These are phyloP conservation scores for Durotheca rogersii DNA, from an alignment of 495 filamentous ascomycete genomes.

Conservation along the genomic window DNA sequence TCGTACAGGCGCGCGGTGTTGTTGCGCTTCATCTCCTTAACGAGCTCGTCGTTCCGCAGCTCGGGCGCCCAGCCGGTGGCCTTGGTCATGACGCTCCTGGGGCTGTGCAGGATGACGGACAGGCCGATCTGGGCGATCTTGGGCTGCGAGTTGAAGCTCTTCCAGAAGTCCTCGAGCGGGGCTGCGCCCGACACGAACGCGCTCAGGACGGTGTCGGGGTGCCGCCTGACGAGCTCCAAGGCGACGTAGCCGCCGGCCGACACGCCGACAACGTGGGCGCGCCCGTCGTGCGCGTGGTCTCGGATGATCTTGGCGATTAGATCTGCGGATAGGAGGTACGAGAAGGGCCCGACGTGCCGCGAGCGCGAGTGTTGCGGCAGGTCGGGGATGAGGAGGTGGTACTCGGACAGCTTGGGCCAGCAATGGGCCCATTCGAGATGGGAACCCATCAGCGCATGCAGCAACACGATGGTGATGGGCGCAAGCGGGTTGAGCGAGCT, in stretches of 20 bases:
- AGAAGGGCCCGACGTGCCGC: constrained; percentile 20
- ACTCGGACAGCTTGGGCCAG: constrained; percentile 31
- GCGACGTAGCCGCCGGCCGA: constrained; percentile 37
- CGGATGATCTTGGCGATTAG: constrained; percentile 35
- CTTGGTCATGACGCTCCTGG: constrained; percentile 13
- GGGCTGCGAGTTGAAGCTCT: constrained; percentile 20
- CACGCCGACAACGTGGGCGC: constrained; percentile 35
- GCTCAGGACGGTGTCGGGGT: constrained; percentile 30
- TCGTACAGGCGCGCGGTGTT: constrained; percentile 14
- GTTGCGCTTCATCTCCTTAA: constrained; percentile 33
- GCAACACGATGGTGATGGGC: constrained; percentile 34
- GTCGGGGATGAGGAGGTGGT: constrained; percentile 40
- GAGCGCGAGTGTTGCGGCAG: constrained; percentile 37
- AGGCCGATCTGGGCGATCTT: constrained; percentile 18
- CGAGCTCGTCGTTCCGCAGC: constrained; percentile 25
- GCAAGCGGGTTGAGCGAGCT: constrained; percentile 23
- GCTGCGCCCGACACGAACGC: constrained; percentile 33
- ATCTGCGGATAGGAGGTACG: constrained; percentile 29
- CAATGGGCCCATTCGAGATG: constrained; percentile 38
- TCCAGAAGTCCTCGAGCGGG: constrained; percentile 26
- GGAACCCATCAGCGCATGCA: constrained; percentile 38
- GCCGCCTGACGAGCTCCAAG: constrained; percentile 28
- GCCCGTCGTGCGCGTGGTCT: constrained; percentile 31
- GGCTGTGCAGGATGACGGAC: constrained; percentile 21
- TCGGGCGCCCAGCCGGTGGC: constrained; percentile 23